Base-by-base conservation (phyloP, 2,329 filamentous ascomycete genomes). In the Xylariaceae sp. region DNA sequence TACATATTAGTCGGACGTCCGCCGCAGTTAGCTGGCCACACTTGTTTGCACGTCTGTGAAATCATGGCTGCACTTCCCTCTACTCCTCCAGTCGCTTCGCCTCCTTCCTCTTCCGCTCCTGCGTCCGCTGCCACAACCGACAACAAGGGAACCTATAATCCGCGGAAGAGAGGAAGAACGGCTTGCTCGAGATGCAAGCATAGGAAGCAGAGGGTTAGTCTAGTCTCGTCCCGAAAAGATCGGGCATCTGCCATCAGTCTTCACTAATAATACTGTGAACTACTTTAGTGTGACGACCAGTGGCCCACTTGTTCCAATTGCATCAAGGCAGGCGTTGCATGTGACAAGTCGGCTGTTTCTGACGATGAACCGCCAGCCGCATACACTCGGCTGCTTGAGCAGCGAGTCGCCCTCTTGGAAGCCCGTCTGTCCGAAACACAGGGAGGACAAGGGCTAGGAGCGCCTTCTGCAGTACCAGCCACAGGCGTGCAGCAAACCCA, bases 201-300 rank as follows among this genome's bases (percentile, higher is more conserved):
- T 14, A 57, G 66, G 36, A 69, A 69, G 44, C 66, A 69, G 46
- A 68, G 61, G 53, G 66, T 66, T 24, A 48, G 55, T 41, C 19
- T 6, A 15, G 26, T 14, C 18, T 8, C 26, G 31, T 6, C n/a
- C n/a, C n/a, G n/a, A n/a, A n/a, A n/a, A n/a, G 12, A 26, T 30
- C 9, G 13, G 16, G 13, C 13, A 21, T 9, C 11, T 17, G 2
- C 17, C 23, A 31, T 11, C 5, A 17, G 4, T 8, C 18, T 29
- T 16, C 15, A 21, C 38, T 43, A 27, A 45, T 29, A 34, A 34
- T 16, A 15, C n/a, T 9, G 24, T 24, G 2, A 11, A n/a, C n/a
- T n/a, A n/a, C n/a, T n/a, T n/a, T 38, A 68, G 66, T 69, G 66
- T 48, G 65, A 68, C 48, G 66, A 67, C 48, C 62, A 63, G 36